A percentile compares a stretch with the other conserved stretches of the same genome.
These are phyloP conservation scores for Otatea glauca DNA, from an alignment of 176 grass and related monocot species.

Conservation along the genomic window DNA sequence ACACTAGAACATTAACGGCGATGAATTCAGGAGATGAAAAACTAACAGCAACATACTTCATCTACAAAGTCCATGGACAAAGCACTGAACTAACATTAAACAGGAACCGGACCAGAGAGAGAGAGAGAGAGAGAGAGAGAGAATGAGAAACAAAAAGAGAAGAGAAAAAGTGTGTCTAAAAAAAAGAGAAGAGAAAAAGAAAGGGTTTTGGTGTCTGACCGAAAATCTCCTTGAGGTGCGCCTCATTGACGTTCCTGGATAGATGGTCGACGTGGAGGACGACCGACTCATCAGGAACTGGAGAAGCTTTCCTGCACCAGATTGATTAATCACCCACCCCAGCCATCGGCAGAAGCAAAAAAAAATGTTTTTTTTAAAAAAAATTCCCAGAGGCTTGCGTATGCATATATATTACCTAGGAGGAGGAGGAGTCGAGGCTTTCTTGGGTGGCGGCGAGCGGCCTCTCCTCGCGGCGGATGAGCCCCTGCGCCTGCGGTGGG, in stretches of 20 bases:
- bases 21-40: background rate
- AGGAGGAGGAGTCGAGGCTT: constrained; percentile 49
- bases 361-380: constrained; percentile 47
- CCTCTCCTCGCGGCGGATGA: constrained; percentile 40
- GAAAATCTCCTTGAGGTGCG: constrained; percentile 92
- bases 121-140: too few species aligned
- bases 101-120: background rate
- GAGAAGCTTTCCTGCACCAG: constrained; percentile 76
- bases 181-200: background rate
- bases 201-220: constrained; percentile 41
- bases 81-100: background rate
- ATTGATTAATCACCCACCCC: background rate
- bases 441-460: constrained; percentile 48
- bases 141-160: too few species aligned
- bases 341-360: background rate
- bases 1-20: background rate
- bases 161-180: background rate
- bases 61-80: background rate
- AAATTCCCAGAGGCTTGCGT: background rate
- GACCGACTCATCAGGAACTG: constrained; percentile 59
- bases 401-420: constrained; percentile 26
- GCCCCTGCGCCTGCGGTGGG: constrained; percentile 52
- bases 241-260: constrained; percentile 86
- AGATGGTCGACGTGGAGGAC: constrained; percentile 84
- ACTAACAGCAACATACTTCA: background rate